Evolutionary conservation across 805 yeast species (phyloP).

Genomic region (Ogataea philodendri): DNA sequence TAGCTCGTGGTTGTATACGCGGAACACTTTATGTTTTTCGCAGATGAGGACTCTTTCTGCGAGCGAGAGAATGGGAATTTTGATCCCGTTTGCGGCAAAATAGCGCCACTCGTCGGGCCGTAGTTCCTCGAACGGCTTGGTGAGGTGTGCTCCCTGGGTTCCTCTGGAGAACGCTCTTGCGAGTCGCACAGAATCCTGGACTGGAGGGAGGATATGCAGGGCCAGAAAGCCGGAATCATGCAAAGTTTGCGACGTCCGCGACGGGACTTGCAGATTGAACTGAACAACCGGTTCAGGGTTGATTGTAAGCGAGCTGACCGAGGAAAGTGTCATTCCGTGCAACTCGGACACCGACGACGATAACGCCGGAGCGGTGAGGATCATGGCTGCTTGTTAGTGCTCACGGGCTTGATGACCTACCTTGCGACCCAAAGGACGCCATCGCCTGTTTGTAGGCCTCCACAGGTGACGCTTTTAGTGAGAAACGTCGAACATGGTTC

Average conservation of each 20-base stretch:
- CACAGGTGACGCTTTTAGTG: constrained; percentile 21
- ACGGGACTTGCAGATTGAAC: constrained; percentile 84
- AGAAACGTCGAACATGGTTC: constrained; percentile 8
- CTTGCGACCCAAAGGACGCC: constrained; percentile 38
- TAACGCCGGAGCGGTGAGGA: constrained; percentile 49
- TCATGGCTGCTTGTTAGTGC: no score
- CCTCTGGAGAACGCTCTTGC: constrained; percentile 66
- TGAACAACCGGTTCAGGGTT: constrained; percentile 76
- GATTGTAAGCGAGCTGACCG: constrained; percentile 79
- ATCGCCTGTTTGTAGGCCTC: constrained; percentile 34
- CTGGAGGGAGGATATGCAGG: constrained; percentile 72
- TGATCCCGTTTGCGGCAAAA: constrained; percentile 24
- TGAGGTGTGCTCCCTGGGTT: constrained; percentile 37
- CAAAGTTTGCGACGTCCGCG: constrained; percentile 68
- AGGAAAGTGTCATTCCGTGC: constrained; percentile 83
- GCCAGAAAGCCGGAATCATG: constrained; percentile 63
- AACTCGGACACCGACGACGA: constrained; percentile 28
- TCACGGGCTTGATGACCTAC: no score
- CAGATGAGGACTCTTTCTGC: constrained; percentile 66
- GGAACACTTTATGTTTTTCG: constrained; percentile 47
- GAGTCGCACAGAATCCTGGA: constrained; percentile 48
- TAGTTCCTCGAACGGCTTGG: constrained; percentile 55
- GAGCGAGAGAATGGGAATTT: constrained; percentile 53
- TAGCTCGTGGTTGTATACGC: constrained; percentile 82
- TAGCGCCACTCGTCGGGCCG: constrained; percentile 37